A percentile compares a stretch with the other conserved stretches of the same genome.
These are phyloP conservation scores for Arthroderma sp. DNA, from an alignment of 2,329 filamentous ascomycete genomes.

Conservation along the genomic window DNA sequence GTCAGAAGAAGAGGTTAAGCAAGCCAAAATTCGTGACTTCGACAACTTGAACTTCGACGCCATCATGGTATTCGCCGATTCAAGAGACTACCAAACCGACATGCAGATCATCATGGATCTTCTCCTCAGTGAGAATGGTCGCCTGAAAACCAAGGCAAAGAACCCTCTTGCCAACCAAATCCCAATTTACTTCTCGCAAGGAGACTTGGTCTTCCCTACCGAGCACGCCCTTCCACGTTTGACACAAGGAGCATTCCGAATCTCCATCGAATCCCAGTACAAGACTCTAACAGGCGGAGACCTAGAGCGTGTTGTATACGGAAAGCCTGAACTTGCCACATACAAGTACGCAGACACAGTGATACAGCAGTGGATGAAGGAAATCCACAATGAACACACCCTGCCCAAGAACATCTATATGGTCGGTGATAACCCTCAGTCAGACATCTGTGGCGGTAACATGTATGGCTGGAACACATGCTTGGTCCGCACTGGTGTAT, in stretches of 20 bases:
- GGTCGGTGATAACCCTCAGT: conserved; percentile 63
- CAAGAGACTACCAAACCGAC: conserved; percentile 61
- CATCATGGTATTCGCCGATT: conserved; percentile 64
- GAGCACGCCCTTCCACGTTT: conserved; percentile 53
- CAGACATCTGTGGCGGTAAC: conserved; percentile 64
- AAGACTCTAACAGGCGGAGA: conserved; percentile 54
- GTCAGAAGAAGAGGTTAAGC: conserved; percentile 53
- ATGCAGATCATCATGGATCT: conserved; percentile 67
- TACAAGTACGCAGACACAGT: conserved; percentile 70
- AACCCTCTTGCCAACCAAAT: conserved; percentile 55
- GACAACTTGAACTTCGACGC: conserved; percentile 59
- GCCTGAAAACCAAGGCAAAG: conserved; percentile 51
- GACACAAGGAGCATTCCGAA: conserved; percentile 64
- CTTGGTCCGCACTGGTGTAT: conserved; percentile 64
- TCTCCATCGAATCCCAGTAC: conserved; percentile 56
- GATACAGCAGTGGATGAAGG: conserved; percentile 61
- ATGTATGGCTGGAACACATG: conserved; percentile 76
- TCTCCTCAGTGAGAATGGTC: conserved; percentile 55
- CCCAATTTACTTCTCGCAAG: conserved; percentile 62
- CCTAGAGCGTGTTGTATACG: conserved; percentile 64
- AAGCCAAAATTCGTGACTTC: conserved; percentile 60
- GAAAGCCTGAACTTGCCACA: conserved; percentile 62
- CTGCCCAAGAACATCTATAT: conserved; percentile 62
- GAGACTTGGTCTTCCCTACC: conserved; percentile 52
- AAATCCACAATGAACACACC: conserved; percentile 59